Evolutionary conservation across 768 basidiomycete genomes (phyloP), one percentile per base, ranked within the genome.

Genomic region (Boletus sp.): DNA sequence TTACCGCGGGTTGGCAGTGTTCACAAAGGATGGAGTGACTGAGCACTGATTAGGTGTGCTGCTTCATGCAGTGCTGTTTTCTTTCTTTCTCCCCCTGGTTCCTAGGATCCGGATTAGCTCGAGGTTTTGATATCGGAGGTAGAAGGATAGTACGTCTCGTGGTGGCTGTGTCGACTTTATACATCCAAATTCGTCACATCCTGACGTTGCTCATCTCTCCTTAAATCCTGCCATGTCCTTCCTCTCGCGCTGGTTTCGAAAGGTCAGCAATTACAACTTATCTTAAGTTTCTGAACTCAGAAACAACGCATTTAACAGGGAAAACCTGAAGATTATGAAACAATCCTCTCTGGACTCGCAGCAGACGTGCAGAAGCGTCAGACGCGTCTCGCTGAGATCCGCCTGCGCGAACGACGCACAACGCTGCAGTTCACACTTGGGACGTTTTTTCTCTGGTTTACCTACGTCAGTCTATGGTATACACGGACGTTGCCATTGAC

Each of bases 341-440:
- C 85, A 20, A 73, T 90, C 55, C 82, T 94, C 30, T 80, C 86
- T 24, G 71, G 76, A 45, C 79, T 94, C 52, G 85, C 86, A 9
- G 70, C 75, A 24, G 83, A 89, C 66, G 87, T 94, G 54, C 81
- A 85, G 66, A 84, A 87, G 58, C 84, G 89, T 14, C 87, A 90
- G 72, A 78, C 82, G 41, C 80, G 82, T 56, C 82, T 94, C 15
- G 84, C 87, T 1, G 92, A 92, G 67, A 89, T 96, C 61, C 85
- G 90, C n/a, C 74, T 91, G 53, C 83, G 93, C 41, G 92, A 96
- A 72, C 83, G 90, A 32, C 80, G 92, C 9, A 79, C 91, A 1
- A 89, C 88, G 18, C 77, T 92, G 50, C 77, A 88, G 45, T 85
- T 86, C 48, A 92, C 94, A 0, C 68, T 92, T 3, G 94, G 92